A percentile compares a stretch with the other conserved stretches of the same genome.
Evolutionary conservation across 768 basidiomycete genomes (phyloP).

Genomic region (Mycena rosella): DNA sequence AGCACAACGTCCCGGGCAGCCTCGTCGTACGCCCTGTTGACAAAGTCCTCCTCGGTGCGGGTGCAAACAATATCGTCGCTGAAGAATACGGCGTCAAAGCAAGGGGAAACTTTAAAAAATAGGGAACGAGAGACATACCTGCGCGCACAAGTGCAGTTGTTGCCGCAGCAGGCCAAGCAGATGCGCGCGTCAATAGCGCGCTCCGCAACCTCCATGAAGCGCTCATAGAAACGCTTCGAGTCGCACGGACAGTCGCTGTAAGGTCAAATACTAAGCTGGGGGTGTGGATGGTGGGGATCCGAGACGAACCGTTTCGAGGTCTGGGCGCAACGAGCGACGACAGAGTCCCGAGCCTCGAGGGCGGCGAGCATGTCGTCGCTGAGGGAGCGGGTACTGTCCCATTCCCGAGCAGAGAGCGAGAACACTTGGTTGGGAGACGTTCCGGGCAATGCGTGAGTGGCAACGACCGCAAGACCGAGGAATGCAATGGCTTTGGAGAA

Average conservation of each 20-base stretch:
- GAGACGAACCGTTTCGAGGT: background rate
- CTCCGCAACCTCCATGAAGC: conserved; percentile 10
- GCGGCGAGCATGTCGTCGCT: conserved; percentile 4
- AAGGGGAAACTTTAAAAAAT: background rate
- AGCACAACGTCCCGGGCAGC: conserved; percentile 11
- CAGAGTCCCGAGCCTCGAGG: background rate
- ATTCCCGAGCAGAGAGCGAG: background rate
- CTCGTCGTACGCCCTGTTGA: conserved; percentile 11
- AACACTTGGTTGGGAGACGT: background rate
- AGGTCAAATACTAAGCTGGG: background rate
- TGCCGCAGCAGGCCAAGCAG: background rate
- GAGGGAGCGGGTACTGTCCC: background rate
- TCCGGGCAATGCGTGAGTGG: background rate
- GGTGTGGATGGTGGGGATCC: background rate
- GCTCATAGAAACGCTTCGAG: background rate
- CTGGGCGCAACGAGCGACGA: background rate
- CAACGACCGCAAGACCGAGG: background rate
- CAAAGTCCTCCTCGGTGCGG: conserved; percentile 9
- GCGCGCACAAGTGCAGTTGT: background rate
- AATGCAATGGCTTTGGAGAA: conserved; percentile 2
- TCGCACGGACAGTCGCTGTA: background rate
- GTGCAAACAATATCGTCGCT: conserved; percentile 3
- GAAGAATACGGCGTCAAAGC: background rate
- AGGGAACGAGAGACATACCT: background rate
- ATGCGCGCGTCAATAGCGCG: background rate